Conservation (phyloP, 1,284 basidiomycete genomes). For the Cronartium quercuum region DNA sequence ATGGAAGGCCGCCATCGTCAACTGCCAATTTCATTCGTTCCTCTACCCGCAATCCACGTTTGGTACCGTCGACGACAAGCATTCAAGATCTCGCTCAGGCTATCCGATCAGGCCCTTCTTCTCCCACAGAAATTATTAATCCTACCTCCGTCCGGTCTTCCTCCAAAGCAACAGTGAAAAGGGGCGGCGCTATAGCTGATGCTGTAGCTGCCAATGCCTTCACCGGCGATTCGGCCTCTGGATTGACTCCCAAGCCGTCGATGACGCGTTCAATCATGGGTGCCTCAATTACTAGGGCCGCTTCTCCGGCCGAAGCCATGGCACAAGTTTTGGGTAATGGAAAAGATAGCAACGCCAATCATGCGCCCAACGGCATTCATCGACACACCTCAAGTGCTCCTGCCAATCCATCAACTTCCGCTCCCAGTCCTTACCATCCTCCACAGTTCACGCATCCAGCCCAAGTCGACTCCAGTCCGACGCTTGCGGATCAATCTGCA, state of each 20-base stretch:
- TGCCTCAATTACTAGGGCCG: conserved; percentile 29
- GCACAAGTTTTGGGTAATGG: conserved; percentile 29
- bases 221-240: conserved; percentile 6
- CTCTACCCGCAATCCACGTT: conserved; percentile 33
- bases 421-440: not conserved
- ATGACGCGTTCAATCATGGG: conserved; percentile 25
- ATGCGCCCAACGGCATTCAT: conserved; percentile 3
- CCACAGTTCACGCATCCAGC: conserved; percentile 6
- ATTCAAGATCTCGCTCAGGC: conserved; percentile 37
- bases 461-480: not conserved
- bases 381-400: not conserved
- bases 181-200: conserved; percentile 35
- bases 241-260: conserved; percentile 18
- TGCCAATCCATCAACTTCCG: not conserved
- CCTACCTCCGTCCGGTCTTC: conserved; percentile 8
- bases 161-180: conserved; percentile 28
- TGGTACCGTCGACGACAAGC: conserved; percentile 25
- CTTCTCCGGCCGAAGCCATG: conserved; percentile 38
- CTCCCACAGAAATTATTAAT: conserved; percentile 14
- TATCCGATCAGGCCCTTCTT: conserved; percentile 32
- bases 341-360: conserved; percentile 3
- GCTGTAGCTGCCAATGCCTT: conserved; percentile 30
- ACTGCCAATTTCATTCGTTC: conserved; percentile 32
- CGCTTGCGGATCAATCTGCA: not conserved
- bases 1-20: conserved; percentile 7